phyloP scores from a whole-genome alignment of 768 basidiomycete genomes.

The Psilocybe tampanensis region DNA sequence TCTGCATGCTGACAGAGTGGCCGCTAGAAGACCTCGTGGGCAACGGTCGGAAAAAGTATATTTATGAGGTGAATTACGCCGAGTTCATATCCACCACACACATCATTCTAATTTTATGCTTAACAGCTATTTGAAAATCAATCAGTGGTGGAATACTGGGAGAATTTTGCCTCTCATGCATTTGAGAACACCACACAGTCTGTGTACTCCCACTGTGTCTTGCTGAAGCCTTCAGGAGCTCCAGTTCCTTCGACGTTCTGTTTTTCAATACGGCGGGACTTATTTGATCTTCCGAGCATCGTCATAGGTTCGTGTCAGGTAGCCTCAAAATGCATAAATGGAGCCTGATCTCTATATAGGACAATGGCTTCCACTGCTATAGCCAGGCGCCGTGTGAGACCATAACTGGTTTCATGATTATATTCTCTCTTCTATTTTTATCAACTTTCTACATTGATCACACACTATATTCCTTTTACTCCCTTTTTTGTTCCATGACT shows the following conservation, averaged over 20 bases:
- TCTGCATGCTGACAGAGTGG: constrained; percentile 94
- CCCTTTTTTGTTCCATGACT: neutral
- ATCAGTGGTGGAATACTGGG: constrained; percentile 95
- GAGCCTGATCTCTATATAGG: constrained; percentile 42
- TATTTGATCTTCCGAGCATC: constrained; percentile 88
- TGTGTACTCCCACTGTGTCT: constrained; percentile 89
- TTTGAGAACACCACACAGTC: constrained; percentile 98
- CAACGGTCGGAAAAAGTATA: constrained; percentile 54
- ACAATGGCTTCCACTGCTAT: constrained; percentile 87
- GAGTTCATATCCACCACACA: neutral
- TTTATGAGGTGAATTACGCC: constrained; percentile 57
- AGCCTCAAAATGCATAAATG: neutral
- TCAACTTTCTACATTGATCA: constrained; percentile 11
- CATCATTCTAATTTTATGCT: constrained; percentile 6
- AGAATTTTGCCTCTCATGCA: constrained; percentile 94
- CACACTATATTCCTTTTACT: constrained; percentile 8
- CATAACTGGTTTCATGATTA: constrained; percentile 19
- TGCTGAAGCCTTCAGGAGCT: constrained; percentile 82
- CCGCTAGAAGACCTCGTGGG: constrained; percentile 74
- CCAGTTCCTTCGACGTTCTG: constrained; percentile 94
- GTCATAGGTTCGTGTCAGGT: constrained; percentile 69
- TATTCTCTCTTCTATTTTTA: constrained; percentile 24
- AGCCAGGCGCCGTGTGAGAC: constrained; percentile 20
- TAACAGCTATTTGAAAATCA: constrained; percentile 89
- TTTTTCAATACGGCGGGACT: constrained; percentile 91